Percentiles rank a stretch among this genome's conserved stretches.
Evolutionary conservation across 495 filamentous ascomycete genomes (phyloP).

Genomic region (Trichoderma gamsii): DNA sequence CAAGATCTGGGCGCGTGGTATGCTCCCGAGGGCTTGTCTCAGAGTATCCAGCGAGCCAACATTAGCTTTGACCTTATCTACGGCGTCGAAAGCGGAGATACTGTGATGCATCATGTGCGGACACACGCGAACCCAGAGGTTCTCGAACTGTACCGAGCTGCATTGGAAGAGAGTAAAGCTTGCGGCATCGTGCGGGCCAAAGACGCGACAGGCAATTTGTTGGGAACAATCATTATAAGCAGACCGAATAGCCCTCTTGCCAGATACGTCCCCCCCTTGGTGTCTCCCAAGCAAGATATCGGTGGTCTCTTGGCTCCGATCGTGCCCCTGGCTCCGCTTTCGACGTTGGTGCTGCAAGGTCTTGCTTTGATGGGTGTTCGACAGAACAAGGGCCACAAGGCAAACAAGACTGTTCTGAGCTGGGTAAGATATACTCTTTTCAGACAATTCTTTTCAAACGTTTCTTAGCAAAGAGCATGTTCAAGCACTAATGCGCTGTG

Average conservation of each 20-base stretch:
- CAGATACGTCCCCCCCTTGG: constrained; percentile 62
- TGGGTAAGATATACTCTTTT: constrained; percentile 49
- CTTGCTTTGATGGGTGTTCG: constrained; percentile 74
- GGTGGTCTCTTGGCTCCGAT: constrained; percentile 80
- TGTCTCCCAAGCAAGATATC: constrained; percentile 42
- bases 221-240: constrained; percentile 82
- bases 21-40: constrained; percentile 65
- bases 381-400: constrained; percentile 72
- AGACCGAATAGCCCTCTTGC: constrained; percentile 60
- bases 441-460: not conserved
- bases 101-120: constrained; percentile 68
- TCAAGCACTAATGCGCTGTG: not conserved
- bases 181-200: constrained; percentile 83
- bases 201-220: constrained; percentile 55
- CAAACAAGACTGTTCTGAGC: constrained; percentile 63
- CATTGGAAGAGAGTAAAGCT: constrained; percentile 61
- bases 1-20: constrained; percentile 64
- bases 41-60: constrained; percentile 61
- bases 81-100: constrained; percentile 68
- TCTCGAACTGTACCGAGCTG: constrained; percentile 74
- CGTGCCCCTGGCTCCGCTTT: constrained; percentile 63
- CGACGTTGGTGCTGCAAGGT: constrained; percentile 66
- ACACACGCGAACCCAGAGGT: constrained; percentile 73
- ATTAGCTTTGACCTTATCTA: constrained; percentile 74
- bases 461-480: not conserved